Conservation (phyloP, 2,329 filamentous ascomycete genomes). For the Metarhizium rileyi region DNA sequence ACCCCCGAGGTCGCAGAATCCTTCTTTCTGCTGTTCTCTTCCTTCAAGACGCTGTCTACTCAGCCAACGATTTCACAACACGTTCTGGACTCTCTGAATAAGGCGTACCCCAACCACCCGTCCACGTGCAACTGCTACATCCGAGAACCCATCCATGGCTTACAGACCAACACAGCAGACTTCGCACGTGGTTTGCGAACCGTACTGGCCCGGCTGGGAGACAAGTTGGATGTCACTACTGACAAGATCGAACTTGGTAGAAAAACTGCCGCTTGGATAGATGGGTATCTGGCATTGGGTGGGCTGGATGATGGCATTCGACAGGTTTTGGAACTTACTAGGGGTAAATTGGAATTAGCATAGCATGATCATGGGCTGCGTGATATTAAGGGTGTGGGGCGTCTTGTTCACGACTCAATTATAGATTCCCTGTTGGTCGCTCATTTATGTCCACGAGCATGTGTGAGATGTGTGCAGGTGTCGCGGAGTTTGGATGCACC, state of each 20-base stretch:
- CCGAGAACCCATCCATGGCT: conserved; percentile 57
- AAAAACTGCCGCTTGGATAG: conserved; percentile 46
- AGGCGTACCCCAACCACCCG: conserved; percentile 48
- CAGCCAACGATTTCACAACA: conserved; percentile 60
- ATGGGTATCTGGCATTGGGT: conserved; percentile 37
- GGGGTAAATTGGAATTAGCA: conserved; percentile 18
- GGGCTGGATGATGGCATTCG: conserved; percentile 46
- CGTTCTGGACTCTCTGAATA: conserved; percentile 55
- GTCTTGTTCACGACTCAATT: too few species aligned
- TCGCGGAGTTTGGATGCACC: too few species aligned
- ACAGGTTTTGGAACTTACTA: conserved; percentile 45
- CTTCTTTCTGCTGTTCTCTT: conserved; percentile 73
- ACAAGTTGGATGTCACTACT: conserved; percentile 32
- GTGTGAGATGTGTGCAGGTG: too few species aligned
- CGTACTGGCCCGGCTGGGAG: conserved; percentile 53
- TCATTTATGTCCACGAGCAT: too few species aligned
- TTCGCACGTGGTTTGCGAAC: conserved; percentile 65
- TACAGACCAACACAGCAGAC: conserved; percentile 52
- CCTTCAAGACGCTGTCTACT: conserved; percentile 58
- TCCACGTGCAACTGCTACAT: conserved; percentile 62
- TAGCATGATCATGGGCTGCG: background rate
- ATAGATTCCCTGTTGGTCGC: too few species aligned
- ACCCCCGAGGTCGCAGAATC: conserved; percentile 54
- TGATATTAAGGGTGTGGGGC: background rate
- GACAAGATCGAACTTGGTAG: conserved; percentile 35